These are phyloP conservation scores for Beta vulgaris DNA, from an alignment of 148 eudicot genomes.

Conservation along the genomic window DNA sequence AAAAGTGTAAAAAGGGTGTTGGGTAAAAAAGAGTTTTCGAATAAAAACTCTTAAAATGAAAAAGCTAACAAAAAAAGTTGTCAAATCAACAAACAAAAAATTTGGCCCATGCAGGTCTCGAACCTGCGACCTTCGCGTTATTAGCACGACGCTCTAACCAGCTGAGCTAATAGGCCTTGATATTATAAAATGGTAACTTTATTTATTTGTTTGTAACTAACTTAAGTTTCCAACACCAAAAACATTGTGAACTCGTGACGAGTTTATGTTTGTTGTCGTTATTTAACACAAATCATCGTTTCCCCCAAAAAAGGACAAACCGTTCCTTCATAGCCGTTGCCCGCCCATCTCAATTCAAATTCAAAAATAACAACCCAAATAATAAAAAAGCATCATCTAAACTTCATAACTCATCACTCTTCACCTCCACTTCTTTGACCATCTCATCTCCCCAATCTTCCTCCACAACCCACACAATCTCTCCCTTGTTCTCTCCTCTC, in stretches of 20 bases:
- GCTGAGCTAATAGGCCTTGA: constrained; percentile 56
- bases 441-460: neutral
- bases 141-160: constrained; percentile 79
- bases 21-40: too few species aligned
- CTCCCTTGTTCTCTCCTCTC: neutral
- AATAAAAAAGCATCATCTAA: neutral
- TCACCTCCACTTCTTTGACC: neutral
- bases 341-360: constrained; percentile 47
- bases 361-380: constrained; percentile 31
- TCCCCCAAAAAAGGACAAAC: neutral
- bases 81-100: too few species aligned
- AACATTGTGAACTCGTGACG: too few species aligned
- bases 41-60: too few species aligned
- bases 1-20: too few species aligned
- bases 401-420: neutral
- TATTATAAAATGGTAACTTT: too few species aligned
- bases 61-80: too few species aligned
- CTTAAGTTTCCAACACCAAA: neutral
- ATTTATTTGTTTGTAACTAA: neutral
- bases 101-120: constrained; percentile 82
- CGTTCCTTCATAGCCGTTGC: constrained; percentile 39
- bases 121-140: constrained; percentile 89
- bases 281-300: neutral
- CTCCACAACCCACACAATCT: neutral
- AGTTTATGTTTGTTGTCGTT: too few species aligned